Conservation (phyloP, 345 rosid species). For the Dovyalis caffra region DNA sequence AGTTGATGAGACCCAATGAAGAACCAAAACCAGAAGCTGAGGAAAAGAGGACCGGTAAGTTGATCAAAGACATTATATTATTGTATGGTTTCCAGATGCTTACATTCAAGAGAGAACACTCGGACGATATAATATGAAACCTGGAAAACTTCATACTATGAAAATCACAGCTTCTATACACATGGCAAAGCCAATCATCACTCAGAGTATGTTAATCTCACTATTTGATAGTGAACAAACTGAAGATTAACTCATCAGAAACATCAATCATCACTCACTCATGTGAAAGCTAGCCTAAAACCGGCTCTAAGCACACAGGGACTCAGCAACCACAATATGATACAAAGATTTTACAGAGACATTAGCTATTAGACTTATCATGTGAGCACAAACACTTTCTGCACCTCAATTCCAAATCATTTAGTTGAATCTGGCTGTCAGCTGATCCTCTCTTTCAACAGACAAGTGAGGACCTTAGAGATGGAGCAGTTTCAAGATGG, state of each 20-base stretch:
- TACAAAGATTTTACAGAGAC: not conserved
- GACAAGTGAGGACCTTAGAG: constrained; percentile 55
- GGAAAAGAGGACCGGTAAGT: not conserved
- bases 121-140: constrained; percentile 3
- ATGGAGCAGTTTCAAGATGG: constrained; percentile 47
- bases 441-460: constrained; percentile 31
- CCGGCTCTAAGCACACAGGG: not conserved
- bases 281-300: not conserved
- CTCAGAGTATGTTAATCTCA: constrained; percentile 15
- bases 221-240: constrained; percentile 9
- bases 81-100: not conserved
- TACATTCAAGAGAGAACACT: not conserved
- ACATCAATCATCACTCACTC: constrained; percentile 13
- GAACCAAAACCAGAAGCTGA: not conserved
- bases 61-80: not conserved
- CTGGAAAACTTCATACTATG: constrained; percentile 19
- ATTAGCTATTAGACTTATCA: not conserved
- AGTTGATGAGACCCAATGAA: not conserved
- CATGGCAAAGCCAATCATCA: constrained; percentile 10
- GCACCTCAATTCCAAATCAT: not conserved
- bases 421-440: not conserved
- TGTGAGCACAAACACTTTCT: not conserved
- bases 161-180: constrained; percentile 25
- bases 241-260: not conserved
- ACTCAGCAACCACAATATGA: not conserved